Conservation (phyloP, 768 basidiomycete species). For the Russula brevipes region DNA sequence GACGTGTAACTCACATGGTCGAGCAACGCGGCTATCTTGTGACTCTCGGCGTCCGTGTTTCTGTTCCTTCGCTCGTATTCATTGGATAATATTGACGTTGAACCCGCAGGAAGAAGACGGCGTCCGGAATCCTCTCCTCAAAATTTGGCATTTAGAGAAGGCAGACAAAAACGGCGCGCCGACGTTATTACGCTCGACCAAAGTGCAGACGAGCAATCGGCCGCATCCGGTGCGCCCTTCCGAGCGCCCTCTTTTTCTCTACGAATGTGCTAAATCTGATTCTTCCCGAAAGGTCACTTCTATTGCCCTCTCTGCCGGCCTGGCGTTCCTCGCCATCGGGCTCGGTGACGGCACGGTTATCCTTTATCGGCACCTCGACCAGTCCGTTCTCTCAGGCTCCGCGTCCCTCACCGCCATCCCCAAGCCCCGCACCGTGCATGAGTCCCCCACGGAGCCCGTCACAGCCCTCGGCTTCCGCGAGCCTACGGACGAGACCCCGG, state of each 20-base stretch:
- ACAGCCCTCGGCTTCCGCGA: constrained; percentile 89
- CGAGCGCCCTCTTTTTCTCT: not conserved
- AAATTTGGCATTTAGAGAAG: constrained; percentile 84
- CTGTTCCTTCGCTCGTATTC: constrained; percentile 1
- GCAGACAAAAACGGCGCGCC: constrained; percentile 62
- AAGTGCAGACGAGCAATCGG: constrained; percentile 67
- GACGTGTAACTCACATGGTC: constrained; percentile 81
- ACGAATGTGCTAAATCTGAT: constrained; percentile 3
- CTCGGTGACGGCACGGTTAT: constrained; percentile 94
- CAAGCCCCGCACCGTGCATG: constrained; percentile 79
- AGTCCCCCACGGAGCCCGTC: constrained; percentile 81
- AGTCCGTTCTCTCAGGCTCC: constrained; percentile 68
- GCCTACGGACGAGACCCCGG: constrained; percentile 36
- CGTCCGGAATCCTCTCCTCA: constrained; percentile 62
- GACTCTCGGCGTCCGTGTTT: constrained; percentile 74
- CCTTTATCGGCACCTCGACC: constrained; percentile 85
- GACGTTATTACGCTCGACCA: constrained; percentile 63
- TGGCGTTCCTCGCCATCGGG: constrained; percentile 86
- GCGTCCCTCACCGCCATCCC: constrained; percentile 70
- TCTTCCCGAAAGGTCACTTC: constrained; percentile 43
- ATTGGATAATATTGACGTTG: constrained; percentile 8
- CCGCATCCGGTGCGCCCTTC: constrained; percentile 61
- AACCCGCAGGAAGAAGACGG: constrained; percentile 64
- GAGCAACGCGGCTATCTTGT: constrained; percentile 77
- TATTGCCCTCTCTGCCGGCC: constrained; percentile 67